Evolutionary conservation across 495 filamentous ascomycete species (phyloP), one percentile per base, ranked within the genome.

Genomic region (Evansstolkia leycettana): DNA sequence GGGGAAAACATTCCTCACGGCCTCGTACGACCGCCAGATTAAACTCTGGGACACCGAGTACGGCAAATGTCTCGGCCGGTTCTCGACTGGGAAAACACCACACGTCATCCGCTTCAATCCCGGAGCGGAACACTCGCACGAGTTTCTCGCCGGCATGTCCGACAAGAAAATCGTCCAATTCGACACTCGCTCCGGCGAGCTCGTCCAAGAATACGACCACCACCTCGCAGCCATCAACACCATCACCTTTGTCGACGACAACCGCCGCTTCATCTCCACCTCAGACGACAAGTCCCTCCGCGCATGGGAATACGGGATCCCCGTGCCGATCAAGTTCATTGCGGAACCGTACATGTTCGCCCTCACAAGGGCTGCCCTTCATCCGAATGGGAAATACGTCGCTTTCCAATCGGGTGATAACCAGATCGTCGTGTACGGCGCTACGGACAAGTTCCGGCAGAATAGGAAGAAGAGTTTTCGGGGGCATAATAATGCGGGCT

Each of bases 151-250:
- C 20, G 90, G 90, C 50, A 84, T 95, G 80, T 86, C 82, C 13
- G 90, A 99, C 62, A 96, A 98, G 61, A 89, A 94, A 66, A 99
- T 99, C 44, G 73, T 99, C 19, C 90, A 99, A 51, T 99, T 93
- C 60, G 90, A 99, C 54, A 88, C 80, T 7, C 73, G 90, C 12
- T 78, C 77, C 7, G 76, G 77, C 41, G 80, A 92, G 46, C 65
- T 88, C 27, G 82, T 93, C 26, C 90, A 99, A 51, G 90, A 96
- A 69, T 99, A 99, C 61, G 88, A 96, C 56, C 88, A 96, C 62
- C 90, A 99, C 50, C 64, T 99, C 34, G 88, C 83, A 26, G 82
- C 89, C n/a, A 76, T 99, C 67, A 96, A 96, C 63, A 96, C 89
- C 7, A 82, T 96, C 48, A 93, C 86, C 25, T 98, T 95, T 55